Evolutionary conservation across 139 green algal species (phyloP), one percentile per base, ranked within the genome.

Genomic region (Chlamydomonas schloesseri): DNA sequence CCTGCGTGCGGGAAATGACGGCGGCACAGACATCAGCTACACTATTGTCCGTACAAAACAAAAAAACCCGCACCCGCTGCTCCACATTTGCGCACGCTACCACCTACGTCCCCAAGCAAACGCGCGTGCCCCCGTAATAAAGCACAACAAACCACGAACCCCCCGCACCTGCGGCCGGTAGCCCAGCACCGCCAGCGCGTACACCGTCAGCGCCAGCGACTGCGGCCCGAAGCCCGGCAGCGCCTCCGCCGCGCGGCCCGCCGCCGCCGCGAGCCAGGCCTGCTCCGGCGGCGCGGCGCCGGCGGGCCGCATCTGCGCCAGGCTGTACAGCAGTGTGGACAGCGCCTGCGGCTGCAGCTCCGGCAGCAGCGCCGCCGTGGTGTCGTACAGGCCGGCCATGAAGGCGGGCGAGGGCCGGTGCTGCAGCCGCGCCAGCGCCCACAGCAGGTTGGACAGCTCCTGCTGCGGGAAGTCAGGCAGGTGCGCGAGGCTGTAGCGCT

Each of bases 311-410:
- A 87, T 72, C 70, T 72, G 53, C 33, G 55, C 53, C 68, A 79
- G 6, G 23, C 69, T 28, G 81, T 87, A 87, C 68, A 87, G 53
- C 28, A 79, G 2, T 29, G 36, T 87, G n/a, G 69, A 31, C 53
- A 87, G 81, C 81, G 69, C 81, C 31, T 72, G 81, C 55, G 81
- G 81, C 69, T 33, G 34, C 36, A 87, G 36, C 34, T 78, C 81
- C 26, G 24, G n/a, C 28, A 87, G 81, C 50, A 62, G 33, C 26
- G 29, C 11, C 18, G 1, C 8, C 1, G 79, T 34, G 33, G 34
- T 26, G 29, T 24, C 81, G 69, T 72, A 71, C 69, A 87, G 69
- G 3, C 15, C 11, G 53, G 3, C 4, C 24, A 58, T 31, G 53
- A 70, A 80, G 11, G 31, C 81, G 4, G 2, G 26, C 24, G 29